Conservation (phyloP, 306 rosid genomes). For the Quillaja saponaria region DNA sequence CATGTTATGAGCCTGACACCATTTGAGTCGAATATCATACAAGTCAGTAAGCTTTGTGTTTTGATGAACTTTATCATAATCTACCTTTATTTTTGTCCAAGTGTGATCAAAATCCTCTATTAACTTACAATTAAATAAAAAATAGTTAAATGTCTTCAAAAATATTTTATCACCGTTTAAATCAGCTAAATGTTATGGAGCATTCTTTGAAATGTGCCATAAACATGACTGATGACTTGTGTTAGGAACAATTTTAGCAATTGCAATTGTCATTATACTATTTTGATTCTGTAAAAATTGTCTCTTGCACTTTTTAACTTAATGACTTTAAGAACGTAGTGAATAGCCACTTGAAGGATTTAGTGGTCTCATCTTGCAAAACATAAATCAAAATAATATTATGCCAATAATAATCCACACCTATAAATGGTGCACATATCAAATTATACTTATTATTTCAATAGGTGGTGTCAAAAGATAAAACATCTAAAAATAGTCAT, state of each 20-base stretch:
- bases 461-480: too few species aligned
- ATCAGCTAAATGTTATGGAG: not conserved
- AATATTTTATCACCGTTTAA: not conserved
- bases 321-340: not conserved
- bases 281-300: slow-evolving; percentile 5
- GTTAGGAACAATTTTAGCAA: not conserved
- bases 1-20: not conserved
- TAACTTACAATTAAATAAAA: not conserved
- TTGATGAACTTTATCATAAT: not conserved
- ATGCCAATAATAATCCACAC: not conserved
- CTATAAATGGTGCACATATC: not conserved
- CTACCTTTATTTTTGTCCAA: not conserved
- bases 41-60: not conserved
- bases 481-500: too few species aligned
- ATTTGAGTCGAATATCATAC: not conserved
- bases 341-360: not conserved
- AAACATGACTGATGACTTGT: not conserved
- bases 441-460: not conserved
- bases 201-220: slow-evolving; percentile 4
- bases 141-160: not conserved
- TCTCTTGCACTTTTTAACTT: not conserved
- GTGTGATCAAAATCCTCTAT: not conserved
- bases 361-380: not conserved
- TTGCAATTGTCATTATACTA: not conserved
- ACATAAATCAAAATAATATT: not conserved